Evolutionary conservation across 2,329 filamentous ascomycete genomes (phyloP).

Genomic region (Lachnellula suecica): DNA sequence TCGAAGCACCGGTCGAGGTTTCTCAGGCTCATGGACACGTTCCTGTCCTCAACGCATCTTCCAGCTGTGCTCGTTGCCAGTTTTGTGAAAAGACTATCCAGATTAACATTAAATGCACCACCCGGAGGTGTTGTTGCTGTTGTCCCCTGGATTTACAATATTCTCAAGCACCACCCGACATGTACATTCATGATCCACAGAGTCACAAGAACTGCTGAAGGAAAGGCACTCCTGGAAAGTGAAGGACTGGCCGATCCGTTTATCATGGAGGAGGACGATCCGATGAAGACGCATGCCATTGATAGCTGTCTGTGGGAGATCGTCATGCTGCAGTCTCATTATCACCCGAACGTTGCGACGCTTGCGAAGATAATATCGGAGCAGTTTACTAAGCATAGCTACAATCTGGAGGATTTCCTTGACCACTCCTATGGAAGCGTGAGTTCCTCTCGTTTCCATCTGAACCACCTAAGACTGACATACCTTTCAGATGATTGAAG

Average conservation of each 20-base stretch:
- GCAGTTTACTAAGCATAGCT: conserved; percentile 94
- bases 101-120: conserved; percentile 82
- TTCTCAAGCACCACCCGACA: conserved; percentile 83
- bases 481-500: conserved; percentile 67
- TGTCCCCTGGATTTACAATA: conserved; percentile 93
- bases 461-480: neutral
- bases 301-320: conserved; percentile 96
- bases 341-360: conserved; percentile 94
- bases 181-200: conserved; percentile 97
- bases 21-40: conserved; percentile 88
- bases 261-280: conserved; percentile 71
- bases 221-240: conserved; percentile 58
- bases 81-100: conserved; percentile 90
- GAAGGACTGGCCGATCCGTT: conserved; percentile 72
- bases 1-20: conserved; percentile 93
- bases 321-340: conserved; percentile 86
- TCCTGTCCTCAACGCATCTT: conserved; percentile 87
- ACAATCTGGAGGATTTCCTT: conserved; percentile 95
- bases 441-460: conserved; percentile 38
- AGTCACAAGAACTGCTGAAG: conserved; percentile 57
- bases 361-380: conserved; percentile 92
- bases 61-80: conserved; percentile 88
- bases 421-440: conserved; percentile 88
- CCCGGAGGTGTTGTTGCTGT: conserved; percentile 86
- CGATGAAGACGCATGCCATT: conserved; percentile 81